These are phyloP conservation scores for Zygotorulaspora mrakii DNA, from an alignment of 1,139 yeast genomes.

Conservation along the genomic window DNA sequence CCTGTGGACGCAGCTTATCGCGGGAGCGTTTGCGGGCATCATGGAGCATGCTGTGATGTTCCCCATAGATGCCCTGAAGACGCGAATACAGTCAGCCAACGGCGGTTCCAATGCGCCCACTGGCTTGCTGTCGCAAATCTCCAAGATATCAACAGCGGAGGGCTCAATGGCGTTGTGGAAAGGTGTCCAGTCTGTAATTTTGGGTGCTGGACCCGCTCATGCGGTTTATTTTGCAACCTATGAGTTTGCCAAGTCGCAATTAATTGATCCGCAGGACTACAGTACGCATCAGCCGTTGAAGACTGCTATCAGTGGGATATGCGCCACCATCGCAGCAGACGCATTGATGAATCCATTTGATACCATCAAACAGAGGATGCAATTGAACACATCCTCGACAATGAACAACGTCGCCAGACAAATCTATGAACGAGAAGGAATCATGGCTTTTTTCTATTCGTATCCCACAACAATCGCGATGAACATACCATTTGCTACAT, in stretches of 20 bases:
- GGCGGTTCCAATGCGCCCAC: slow-evolving; percentile 37
- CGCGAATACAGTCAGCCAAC: slow-evolving; percentile 78
- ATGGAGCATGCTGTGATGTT: slow-evolving; percentile 98
- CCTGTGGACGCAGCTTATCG: slow-evolving; percentile 71
- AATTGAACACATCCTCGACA: slow-evolving; percentile 41
- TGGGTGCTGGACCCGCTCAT: slow-evolving; percentile 99
- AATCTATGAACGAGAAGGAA: slow-evolving; percentile 73
- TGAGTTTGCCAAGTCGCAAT: slow-evolving; percentile 62
- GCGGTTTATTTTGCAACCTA: slow-evolving; percentile 97
- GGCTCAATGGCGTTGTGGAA: slow-evolving; percentile 91
- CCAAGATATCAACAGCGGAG: slow-evolving; percentile 78
- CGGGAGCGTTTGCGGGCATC: slow-evolving; percentile 97
- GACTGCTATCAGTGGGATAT: slow-evolving; percentile 87
- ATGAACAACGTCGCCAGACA: slow-evolving; percentile 40
- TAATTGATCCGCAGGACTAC: slow-evolving; percentile 33
- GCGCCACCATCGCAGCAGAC: slow-evolving; percentile 89
- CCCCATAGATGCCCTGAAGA: slow-evolving; percentile 91
- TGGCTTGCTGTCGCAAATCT: slow-evolving; percentile 53
- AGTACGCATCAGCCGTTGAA: slow-evolving; percentile 54
- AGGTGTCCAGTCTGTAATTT: slow-evolving; percentile 86
- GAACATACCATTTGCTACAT: slow-evolving; percentile 93
- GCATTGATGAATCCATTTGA: slow-evolving; percentile 98
- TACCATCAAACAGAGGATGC: slow-evolving; percentile 87
- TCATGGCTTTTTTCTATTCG: slow-evolving; percentile 80
- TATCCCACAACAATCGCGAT: slow-evolving; percentile 93